phyloP scores from a whole-genome alignment of 2,329 filamentous ascomycete genomes.

The Ceratocystis huliohia region DNA sequence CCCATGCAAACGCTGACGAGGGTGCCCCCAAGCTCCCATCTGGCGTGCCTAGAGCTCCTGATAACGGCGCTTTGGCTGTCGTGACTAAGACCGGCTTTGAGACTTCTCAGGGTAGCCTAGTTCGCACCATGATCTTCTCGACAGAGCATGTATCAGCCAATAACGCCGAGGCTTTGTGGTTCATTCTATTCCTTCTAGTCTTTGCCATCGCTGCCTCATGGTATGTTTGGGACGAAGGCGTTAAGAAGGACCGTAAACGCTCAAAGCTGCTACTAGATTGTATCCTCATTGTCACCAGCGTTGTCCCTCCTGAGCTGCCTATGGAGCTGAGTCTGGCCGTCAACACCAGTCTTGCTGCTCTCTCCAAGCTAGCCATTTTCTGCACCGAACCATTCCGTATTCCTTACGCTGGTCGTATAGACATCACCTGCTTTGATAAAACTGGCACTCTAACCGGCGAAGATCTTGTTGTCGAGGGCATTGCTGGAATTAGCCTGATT shows the following conservation, averaged over 20 bases:
- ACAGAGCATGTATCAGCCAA: slow-evolving; percentile 98
- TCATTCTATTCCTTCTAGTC: slow-evolving; percentile 90
- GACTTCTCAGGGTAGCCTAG: slow-evolving; percentile 92
- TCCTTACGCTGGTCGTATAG: slow-evolving; percentile 86
- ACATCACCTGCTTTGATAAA: slow-evolving; percentile 97
- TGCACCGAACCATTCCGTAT: slow-evolving; percentile 98
- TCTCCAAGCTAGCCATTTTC: slow-evolving; percentile 94
- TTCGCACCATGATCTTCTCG: slow-evolving; percentile 98
- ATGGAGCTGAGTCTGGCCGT: slow-evolving; percentile 97
- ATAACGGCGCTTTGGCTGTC: slow-evolving; percentile 85
- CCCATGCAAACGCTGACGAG: slow-evolving; percentile 68
- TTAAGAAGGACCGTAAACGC: slow-evolving; percentile 84
- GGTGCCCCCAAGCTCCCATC: slow-evolving; percentile 59
- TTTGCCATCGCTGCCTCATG: slow-evolving; percentile 96
- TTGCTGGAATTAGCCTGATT: slow-evolving; percentile 73
- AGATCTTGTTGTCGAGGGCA: slow-evolving; percentile 90
- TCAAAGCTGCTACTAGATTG: slow-evolving; percentile 96
- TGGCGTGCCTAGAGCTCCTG: slow-evolving; percentile 71
- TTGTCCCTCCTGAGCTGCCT: slow-evolving; percentile 93
- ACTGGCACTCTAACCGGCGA: slow-evolving; percentile 94
- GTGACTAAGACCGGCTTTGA: slow-evolving; percentile 97
- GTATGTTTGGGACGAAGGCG: slow-evolving; percentile 98
- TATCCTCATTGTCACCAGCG: slow-evolving; percentile 91
- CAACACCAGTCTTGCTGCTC: slow-evolving; percentile 87
- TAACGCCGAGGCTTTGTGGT: slow-evolving; percentile 88